A percentile compares a stretch with the other conserved stretches of the same genome.
These are phyloP conservation scores for Oldenlandia corymbosa DNA, from an alignment of 257 asterid genomes.

Conservation along the genomic window DNA sequence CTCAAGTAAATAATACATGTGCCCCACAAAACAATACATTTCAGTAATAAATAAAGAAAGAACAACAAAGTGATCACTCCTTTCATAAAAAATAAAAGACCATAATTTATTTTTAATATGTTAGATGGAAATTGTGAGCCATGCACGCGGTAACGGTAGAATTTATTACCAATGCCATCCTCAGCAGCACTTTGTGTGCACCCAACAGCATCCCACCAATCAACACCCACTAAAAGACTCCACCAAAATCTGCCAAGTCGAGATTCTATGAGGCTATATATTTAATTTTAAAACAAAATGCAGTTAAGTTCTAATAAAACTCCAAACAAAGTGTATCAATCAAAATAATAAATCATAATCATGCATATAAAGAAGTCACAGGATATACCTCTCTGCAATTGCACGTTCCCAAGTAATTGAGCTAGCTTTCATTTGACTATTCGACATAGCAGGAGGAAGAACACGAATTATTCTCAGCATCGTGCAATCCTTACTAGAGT, in stretches of 20 bases:
- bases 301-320: background rate
- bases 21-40: background rate
- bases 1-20: background rate
- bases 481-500: constrained; percentile 65
- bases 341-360: constrained; percentile 2
- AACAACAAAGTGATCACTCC: background rate
- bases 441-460: constrained; percentile 82
- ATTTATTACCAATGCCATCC: constrained; percentile 85
- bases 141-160: background rate
- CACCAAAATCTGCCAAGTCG: constrained; percentile 84
- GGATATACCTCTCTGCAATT: constrained; percentile 90
- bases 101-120: too few species aligned
- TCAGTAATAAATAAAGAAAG: too few species aligned
- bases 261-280: constrained; percentile 7
- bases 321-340: background rate
- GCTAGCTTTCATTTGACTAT: constrained; percentile 67
- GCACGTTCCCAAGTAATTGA: constrained; percentile 97
- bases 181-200: constrained; percentile 99
- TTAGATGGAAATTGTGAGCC: background rate
- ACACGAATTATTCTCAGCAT: constrained; percentile 84
- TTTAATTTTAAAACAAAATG: background rate
- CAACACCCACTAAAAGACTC: constrained; percentile 98
- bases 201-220: constrained; percentile 99
- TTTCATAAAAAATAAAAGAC: background rate
- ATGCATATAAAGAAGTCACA: constrained; percentile 2